Conservation (phyloP, 1,284 basidiomycete species). For the Heliocybe sulcata region DNA sequence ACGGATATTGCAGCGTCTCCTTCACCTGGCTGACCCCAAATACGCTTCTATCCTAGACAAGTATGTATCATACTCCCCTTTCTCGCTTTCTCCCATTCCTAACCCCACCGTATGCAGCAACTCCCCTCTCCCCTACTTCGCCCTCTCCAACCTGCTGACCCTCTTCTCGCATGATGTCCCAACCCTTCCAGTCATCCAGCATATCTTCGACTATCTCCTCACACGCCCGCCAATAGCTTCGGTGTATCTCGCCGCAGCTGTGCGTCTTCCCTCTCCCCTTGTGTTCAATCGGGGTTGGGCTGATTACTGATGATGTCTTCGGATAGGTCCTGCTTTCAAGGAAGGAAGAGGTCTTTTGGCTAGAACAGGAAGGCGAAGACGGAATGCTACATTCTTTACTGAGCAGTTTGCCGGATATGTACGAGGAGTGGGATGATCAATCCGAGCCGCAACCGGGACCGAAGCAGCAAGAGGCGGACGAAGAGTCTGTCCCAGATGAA, state of each 20-base stretch:
- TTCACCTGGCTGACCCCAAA: constrained; percentile 65
- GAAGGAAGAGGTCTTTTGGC: constrained; percentile 46
- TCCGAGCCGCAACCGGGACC: neutral
- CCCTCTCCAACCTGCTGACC: constrained; percentile 85
- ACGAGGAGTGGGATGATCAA: constrained; percentile 24
- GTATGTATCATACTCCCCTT: constrained; percentile 24
- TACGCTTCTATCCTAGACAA: constrained; percentile 62
- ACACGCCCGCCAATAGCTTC: constrained; percentile 74
- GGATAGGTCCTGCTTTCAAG: constrained; percentile 54
- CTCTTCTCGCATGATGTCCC: constrained; percentile 90
- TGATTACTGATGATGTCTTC: neutral
- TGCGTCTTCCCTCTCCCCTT: no score
- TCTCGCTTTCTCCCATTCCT: constrained; percentile 5
- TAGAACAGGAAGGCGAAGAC: constrained; percentile 62
- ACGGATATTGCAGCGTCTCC: constrained; percentile 66
- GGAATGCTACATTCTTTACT: constrained; percentile 85
- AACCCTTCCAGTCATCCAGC: constrained; percentile 76
- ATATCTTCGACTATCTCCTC: constrained; percentile 85
- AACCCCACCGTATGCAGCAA: constrained; percentile 22
- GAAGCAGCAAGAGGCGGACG: constrained; percentile 3
- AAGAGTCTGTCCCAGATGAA: neutral
- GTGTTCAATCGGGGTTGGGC: neutral
- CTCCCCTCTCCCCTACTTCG: constrained; percentile 77
- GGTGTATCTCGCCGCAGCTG: constrained; percentile 79
- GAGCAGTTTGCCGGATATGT: constrained; percentile 61